Base-by-base conservation (phyloP, 2,329 filamentous ascomycete species). In the Gremmenia infestans region DNA sequence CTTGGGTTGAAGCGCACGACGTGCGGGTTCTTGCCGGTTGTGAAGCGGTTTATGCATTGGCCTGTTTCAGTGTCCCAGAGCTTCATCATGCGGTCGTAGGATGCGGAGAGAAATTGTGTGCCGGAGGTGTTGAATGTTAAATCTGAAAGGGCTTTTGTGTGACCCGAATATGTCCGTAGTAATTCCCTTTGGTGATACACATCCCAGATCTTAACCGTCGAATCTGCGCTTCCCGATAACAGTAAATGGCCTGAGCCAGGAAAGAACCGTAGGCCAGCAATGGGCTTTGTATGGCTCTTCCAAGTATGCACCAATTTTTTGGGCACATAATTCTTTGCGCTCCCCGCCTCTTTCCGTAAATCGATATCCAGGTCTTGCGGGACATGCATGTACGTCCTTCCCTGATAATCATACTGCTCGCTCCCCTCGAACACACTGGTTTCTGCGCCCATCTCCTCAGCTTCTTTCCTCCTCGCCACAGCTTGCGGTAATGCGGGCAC, bases 21-120 rank as follows among this genome's bases (percentile, higher is more conserved):
- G 70, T 99, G 94, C 5, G 94, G 93, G 14, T 91, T 97, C 76
- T 95, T 96, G 68, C 93, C 93, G 0, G 90, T 96, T 17, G 87
- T 91, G 77, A 96, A 99, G 56, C 91, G 90, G 67, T 84, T 87
- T 63, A 96, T 76, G 69, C 93, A 97, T 65, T 86, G 81, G 47
- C 94, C 94, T 22, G 90, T 97, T 73, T 99, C 94, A 0, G 93
- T 97, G 67, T 99, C 94, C 94, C 94, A 99, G 32, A 99, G 80
- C 74, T 97, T 97, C 77, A 97, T 97, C 76, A 90, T 88, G 53
- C 93, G 88, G 72, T 99, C 94, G 72, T 95, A 99, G 15, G 90
- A 94, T 1, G 89, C 88, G 2, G 92, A 92, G 25, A 99, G 75
- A 77, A 99, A 99, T 53, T 88, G 88, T 11, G 83, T 88, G 52